Percentiles rank a stretch among this genome's conserved stretches.
Evolutionary conservation across 495 filamentous ascomycete genomes (phyloP).

Genomic region (Zalerion maritima): DNA sequence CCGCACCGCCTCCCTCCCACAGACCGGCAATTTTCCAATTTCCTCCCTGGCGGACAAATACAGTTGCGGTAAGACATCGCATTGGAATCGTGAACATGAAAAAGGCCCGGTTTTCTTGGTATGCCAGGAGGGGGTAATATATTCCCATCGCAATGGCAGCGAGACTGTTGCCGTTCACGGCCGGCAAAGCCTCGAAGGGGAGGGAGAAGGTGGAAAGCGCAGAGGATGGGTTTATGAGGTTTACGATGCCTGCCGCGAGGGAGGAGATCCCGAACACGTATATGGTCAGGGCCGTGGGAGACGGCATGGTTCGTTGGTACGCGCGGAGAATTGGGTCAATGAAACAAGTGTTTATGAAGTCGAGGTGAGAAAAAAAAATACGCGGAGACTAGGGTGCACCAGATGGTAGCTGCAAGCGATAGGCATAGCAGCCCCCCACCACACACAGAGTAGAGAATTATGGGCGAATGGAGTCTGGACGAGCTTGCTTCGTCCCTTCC

Average conservation of each 20-base stretch:
- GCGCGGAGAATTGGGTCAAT: too few relatives aligned
- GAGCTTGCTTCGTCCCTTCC: too few relatives aligned
- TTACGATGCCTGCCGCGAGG: slow-evolving; percentile 5
- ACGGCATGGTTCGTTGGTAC: slow-evolving; percentile 9
- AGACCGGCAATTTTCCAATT: slow-evolving; percentile 7
- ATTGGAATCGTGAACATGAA: slow-evolving; percentile 8
- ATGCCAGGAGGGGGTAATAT: slow-evolving; percentile 10
- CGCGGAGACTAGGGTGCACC: too few relatives aligned
- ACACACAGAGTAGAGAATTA: too few relatives aligned
- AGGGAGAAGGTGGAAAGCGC: slow-evolving; percentile 3
- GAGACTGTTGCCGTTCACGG: slow-evolving; percentile 4
- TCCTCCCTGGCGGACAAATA: slow-evolving; percentile 6
- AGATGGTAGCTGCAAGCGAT: too few relatives aligned
- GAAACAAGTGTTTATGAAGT: too few relatives aligned
- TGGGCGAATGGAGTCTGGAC: too few relatives aligned
- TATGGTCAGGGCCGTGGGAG: slow-evolving; percentile 6
- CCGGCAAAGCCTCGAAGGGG: slow-evolving; percentile 1
- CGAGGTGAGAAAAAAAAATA: too few relatives aligned
- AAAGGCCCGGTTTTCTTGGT: slow-evolving; percentile 8
- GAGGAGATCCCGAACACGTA: slow-evolving; percentile 7
- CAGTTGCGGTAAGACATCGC: slow-evolving; percentile 9
- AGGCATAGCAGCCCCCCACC: too few relatives aligned
- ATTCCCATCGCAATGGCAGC: slow-evolving; percentile 11
- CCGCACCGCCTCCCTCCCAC: slow-evolving; percentile 9
- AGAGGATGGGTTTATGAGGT: slow-evolving; percentile 2